Percentiles rank a stretch among this genome's conserved stretches.
phyloP scores from a whole-genome alignment of 208 protist genomes.

The Porcisia hertigi region DNA sequence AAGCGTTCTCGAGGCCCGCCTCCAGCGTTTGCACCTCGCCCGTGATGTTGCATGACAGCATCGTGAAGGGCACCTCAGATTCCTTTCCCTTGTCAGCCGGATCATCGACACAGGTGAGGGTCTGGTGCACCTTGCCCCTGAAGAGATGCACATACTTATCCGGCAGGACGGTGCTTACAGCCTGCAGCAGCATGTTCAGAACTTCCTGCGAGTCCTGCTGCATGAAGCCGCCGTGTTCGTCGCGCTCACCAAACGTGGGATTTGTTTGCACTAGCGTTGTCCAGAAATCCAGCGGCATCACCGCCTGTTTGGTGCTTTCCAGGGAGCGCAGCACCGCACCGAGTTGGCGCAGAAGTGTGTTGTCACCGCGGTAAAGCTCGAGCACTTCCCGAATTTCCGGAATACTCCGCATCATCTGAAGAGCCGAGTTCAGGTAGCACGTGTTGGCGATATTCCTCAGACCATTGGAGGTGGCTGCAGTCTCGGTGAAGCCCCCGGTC shows the following conservation, averaged over 20 bases:
- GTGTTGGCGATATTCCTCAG: conserved; percentile 87
- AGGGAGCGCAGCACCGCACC: conserved; percentile 45
- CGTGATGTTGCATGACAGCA: conserved; percentile 86
- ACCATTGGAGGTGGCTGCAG: conserved; percentile 37
- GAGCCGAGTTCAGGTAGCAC: conserved; percentile 88
- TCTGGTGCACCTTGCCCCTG: conserved; percentile 50
- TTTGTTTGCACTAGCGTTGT: conserved; percentile 44
- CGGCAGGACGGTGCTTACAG: conserved; percentile 34
- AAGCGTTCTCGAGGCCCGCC: conserved; percentile 67
- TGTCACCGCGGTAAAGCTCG: conserved; percentile 28
- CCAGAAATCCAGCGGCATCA: conserved; percentile 57
- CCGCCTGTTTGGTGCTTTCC: conserved; percentile 36
- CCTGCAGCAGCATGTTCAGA: conserved; percentile 56
- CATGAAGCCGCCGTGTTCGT: conserved; percentile 67
- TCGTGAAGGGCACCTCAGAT: conserved; percentile 54
- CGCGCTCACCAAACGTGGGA: conserved; percentile 67
- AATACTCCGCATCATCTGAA: conserved; percentile 83
- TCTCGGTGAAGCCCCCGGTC: conserved; percentile 21
- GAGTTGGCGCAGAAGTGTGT: conserved; percentile 43
- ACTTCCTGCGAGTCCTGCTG: conserved; percentile 90
- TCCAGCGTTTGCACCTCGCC: conserved; percentile 79
- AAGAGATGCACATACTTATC: conserved; percentile 51
- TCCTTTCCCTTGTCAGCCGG: conserved; percentile 37
- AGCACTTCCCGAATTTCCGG: conserved; percentile 65
- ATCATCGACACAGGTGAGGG: conserved; percentile 55